Evolutionary conservation across 805 yeast genomes (phyloP).

Genomic region (Clavispora carvajalis): DNA sequence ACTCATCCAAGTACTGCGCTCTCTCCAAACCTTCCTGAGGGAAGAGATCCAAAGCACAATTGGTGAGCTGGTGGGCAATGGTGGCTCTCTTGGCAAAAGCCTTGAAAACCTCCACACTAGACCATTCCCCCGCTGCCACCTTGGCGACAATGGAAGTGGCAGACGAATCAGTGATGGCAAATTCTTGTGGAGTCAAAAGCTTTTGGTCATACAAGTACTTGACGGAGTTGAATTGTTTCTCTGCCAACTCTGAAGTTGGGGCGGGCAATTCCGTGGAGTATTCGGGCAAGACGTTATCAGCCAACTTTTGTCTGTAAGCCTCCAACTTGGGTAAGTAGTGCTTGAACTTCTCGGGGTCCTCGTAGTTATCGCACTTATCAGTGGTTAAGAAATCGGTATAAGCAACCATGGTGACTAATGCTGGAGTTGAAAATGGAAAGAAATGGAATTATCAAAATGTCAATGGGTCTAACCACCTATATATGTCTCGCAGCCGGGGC

Average conservation of each 20-base stretch:
- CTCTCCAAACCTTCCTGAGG: constrained; percentile 52
- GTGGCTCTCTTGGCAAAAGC: constrained; percentile 66
- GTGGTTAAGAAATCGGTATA: constrained; percentile 23
- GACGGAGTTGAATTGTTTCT: constrained; percentile 33
- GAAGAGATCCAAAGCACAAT: constrained; percentile 57
- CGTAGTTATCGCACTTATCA: constrained; percentile 28
- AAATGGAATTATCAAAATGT: not conserved
- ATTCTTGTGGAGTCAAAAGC: constrained; percentile 33
- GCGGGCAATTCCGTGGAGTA: constrained; percentile 30
- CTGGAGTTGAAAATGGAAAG: not conserved
- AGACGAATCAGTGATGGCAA: constrained; percentile 38
- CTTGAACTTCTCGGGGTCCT: constrained; percentile 37
- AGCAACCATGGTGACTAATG: constrained; percentile 11
- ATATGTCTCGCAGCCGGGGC: not conserved
- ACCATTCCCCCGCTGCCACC: constrained; percentile 42
- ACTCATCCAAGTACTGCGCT: constrained; percentile 53
- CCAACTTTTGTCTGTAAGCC: constrained; percentile 32
- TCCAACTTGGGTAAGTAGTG: constrained; percentile 44
- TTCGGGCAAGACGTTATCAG: constrained; percentile 39
- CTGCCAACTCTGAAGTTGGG: constrained; percentile 27
- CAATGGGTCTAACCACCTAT: not conserved
- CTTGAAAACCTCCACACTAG: constrained; percentile 48
- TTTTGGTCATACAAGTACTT: constrained; percentile 30
- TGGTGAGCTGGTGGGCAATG: constrained; percentile 58
- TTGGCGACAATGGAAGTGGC: constrained; percentile 38